These are phyloP conservation scores for Somion occarium DNA, from an alignment of 1,284 basidiomycete species.

Conservation along the genomic window DNA sequence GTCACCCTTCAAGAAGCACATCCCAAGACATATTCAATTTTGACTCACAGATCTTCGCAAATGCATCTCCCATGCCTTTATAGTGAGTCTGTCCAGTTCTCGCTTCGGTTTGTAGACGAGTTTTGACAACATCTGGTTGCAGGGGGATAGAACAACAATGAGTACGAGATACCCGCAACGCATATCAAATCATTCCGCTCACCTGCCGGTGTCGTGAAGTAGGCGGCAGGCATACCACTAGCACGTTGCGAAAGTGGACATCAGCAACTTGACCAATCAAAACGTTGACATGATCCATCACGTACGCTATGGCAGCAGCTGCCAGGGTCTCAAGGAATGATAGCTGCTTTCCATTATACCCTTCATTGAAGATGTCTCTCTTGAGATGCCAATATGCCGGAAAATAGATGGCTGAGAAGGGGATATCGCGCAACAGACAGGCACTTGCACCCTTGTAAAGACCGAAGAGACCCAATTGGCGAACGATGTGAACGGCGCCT, in stretches of 20 bases:
- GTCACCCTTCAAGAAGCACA: background rate
- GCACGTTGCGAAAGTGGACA: background rate
- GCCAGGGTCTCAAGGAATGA: slow-evolving; percentile 88
- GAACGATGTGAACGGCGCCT: slow-evolving; percentile 90
- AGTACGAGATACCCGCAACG: background rate
- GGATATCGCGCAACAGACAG: slow-evolving; percentile 89
- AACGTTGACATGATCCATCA: slow-evolving; percentile 19
- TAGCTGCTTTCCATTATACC: slow-evolving; percentile 91
- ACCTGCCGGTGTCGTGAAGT: slow-evolving; percentile 83
- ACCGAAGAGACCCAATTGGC: slow-evolving; percentile 88
- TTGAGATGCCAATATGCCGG: slow-evolving; percentile 82
- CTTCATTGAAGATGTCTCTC: slow-evolving; percentile 93
- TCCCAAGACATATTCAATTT: background rate
- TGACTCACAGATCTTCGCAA: slow-evolving; percentile 76
- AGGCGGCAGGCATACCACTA: slow-evolving; percentile 94
- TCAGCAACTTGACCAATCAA: background rate
- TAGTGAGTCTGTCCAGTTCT: slow-evolving; percentile 91
- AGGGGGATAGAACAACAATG: background rate
- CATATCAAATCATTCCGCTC: slow-evolving; percentile 20
- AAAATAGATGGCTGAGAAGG: slow-evolving; percentile 87
- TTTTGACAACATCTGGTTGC: slow-evolving; percentile 91
- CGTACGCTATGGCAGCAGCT: slow-evolving; percentile 79
- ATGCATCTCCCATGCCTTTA: slow-evolving; percentile 88
- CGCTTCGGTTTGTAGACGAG: slow-evolving; percentile 96
- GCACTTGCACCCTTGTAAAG: slow-evolving; percentile 90